Base-by-base conservation (phyloP, 768 basidiomycete genomes). In the Phylloporus rhodoxanthus region DNA sequence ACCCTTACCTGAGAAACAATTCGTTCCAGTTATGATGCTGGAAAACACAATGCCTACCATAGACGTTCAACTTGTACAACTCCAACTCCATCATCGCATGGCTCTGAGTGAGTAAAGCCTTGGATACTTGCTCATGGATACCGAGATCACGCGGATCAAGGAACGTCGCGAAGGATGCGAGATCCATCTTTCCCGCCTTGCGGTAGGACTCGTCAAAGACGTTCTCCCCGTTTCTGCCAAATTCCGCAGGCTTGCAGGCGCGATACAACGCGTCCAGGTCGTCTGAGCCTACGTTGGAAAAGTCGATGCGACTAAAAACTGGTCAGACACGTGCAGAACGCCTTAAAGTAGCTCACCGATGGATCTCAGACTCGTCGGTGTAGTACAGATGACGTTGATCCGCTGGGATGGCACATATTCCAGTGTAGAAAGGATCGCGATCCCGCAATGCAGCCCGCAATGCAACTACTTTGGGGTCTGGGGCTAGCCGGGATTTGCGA, bases 31-130 rank as follows among this genome's bases (percentile, higher is more conserved):
- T 14, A 32, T 8, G 17, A 17, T 13, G 17, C 28, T 15, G 8
- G 10, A 11, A 5, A 2, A n/a, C 8, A 50, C 36, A 42, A 15
- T 19, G 9, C 29, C 48, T 8, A 75, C 76, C 70, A 41, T 77
- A 75, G 1, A 77, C 69, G 41, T 76, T 74, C 40, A 77, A 59
- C 51, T 78, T 76, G 56, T 75, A 74, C 10, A 74, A 52, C 51
- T 76, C 72, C 51, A 14, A 29, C 26, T 47, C 48, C n/a, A 50
- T 26, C 17, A 11, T 8, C 4, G n/a, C 17, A 9, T 37, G 36
- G 30, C 72, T 71, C 54, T 76, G 56, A n/a, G 32, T 26, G 8
- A 46, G 34, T 26, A 47, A 20, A 5, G 65, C 59, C 47, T 13
- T 66, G 40, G 7, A 68, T 51, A 2, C 10, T 19, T 37, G 36